Evolutionary conservation across 768 basidiomycete species (phyloP).

Genomic region (Boletales sp.): DNA sequence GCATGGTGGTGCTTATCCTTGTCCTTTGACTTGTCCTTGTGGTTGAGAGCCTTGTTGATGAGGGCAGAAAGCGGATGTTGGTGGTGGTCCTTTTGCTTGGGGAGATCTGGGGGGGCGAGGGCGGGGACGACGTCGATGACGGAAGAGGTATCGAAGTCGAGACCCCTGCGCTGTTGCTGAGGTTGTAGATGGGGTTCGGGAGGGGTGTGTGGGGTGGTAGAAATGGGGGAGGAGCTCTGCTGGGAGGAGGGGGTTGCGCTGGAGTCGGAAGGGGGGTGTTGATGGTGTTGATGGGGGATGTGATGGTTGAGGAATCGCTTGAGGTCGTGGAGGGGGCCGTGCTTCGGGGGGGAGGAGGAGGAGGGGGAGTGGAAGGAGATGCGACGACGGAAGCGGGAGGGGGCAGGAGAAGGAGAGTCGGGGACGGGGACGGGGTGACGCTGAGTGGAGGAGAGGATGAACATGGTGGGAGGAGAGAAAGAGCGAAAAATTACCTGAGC

Average conservation of each 20-base stretch:
- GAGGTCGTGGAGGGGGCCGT: conserved; percentile 85
- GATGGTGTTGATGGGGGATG: conserved; percentile 48
- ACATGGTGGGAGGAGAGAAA: background rate
- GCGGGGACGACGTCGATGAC: conserved; percentile 31
- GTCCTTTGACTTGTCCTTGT: conserved; percentile 17
- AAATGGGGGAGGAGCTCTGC: conserved; percentile 25
- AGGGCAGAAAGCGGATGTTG: conserved; percentile 29
- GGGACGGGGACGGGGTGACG: background rate
- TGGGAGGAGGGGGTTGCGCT: conserved; percentile 25
- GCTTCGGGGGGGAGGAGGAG: conserved; percentile 26
- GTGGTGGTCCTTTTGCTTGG: conserved; percentile 26
- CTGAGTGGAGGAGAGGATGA: background rate
- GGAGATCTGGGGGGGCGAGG: conserved; percentile 15
- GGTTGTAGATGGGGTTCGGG: conserved; percentile 32
- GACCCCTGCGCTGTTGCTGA: conserved; percentile 33
- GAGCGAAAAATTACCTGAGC: background rate
- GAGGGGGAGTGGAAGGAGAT: conserved; percentile 26
- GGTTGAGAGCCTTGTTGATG: conserved; percentile 34
- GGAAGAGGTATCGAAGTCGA: conserved; percentile 34
- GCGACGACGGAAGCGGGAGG: conserved; percentile 26
- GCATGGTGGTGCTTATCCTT: conserved; percentile 6
- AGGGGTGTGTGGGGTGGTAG: conserved; percentile 24
- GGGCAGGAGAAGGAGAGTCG: conserved; percentile 10
- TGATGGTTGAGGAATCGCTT: conserved; percentile 95
- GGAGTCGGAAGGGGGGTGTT: conserved; percentile 12